Conservation (phyloP, 768 basidiomycete genomes). For the Lactarius quietus region DNA sequence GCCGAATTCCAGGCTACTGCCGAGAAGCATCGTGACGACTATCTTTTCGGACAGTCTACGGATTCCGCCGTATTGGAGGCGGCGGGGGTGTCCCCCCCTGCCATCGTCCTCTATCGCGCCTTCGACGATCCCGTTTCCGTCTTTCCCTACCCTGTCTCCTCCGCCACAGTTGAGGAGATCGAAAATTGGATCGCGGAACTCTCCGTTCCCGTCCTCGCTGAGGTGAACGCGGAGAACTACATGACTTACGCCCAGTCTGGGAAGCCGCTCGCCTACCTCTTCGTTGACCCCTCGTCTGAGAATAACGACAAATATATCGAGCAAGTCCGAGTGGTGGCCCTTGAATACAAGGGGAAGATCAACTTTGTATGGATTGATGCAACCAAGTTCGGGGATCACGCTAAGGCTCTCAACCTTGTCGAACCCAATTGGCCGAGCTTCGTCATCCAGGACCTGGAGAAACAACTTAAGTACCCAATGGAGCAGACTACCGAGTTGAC, state of each 20-base stretch:
- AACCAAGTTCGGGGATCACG: constrained; percentile 92
- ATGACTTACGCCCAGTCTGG: constrained; percentile 72
- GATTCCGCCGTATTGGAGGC: constrained; percentile 65
- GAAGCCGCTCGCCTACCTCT: constrained; percentile 92
- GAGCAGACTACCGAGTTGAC: constrained; percentile 65
- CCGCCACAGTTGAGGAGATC: constrained; percentile 57
- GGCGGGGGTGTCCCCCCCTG: constrained; percentile 74
- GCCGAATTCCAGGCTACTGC: constrained; percentile 77
- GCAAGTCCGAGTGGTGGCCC: constrained; percentile 69
- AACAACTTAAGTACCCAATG: constrained; percentile 87
- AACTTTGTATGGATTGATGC: constrained; percentile 99
- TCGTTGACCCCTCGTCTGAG: constrained; percentile 76
- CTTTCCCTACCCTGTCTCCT: constrained; percentile 60
- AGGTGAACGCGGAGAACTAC: constrained; percentile 95
- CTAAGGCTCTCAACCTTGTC: constrained; percentile 83
- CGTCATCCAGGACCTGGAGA: constrained; percentile 81
- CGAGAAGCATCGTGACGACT: constrained; percentile 86
- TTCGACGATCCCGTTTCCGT: constrained; percentile 81
- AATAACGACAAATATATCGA: constrained; percentile 63
- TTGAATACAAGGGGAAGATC: constrained; percentile 76
- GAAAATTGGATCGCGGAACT: constrained; percentile 79
- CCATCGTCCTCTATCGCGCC: constrained; percentile 86
- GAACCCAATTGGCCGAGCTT: constrained; percentile 91
- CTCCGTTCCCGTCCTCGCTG: constrained; percentile 82
- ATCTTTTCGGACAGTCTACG: constrained; percentile 84